A percentile compares a stretch with the other conserved stretches of the same genome.
Conservation (phyloP, 352 stramenopile species). For the Phytophthora ohioensis region DNA sequence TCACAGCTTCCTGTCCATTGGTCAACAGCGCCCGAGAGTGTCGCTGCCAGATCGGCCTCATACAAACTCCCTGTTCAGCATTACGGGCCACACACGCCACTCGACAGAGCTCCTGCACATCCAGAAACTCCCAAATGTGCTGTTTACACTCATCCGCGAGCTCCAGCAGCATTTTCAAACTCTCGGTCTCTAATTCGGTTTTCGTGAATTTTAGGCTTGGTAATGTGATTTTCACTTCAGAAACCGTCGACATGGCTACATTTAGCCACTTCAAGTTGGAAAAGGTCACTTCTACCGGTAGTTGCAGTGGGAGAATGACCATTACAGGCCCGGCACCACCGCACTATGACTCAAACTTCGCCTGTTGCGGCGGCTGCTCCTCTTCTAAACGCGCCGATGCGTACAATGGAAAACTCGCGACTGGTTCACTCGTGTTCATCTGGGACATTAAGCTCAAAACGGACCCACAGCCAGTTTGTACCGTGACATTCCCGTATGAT, state of each 20-base stretch:
- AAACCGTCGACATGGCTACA: slow-evolving; percentile 30
- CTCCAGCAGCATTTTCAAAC: slow-evolving; percentile 43
- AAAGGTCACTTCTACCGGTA: not conserved
- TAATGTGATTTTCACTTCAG: slow-evolving; percentile 19
- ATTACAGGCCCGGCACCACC: slow-evolving; percentile 28
- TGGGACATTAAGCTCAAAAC: slow-evolving; percentile 77
- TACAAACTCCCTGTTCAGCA: slow-evolving; percentile 45
- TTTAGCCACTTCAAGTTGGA: slow-evolving; percentile 24
- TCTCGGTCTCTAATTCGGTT: not conserved
- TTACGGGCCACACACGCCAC: slow-evolving; percentile 44
- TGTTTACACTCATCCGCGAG: slow-evolving; percentile 76
- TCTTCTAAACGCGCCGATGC: slow-evolving; percentile 59
- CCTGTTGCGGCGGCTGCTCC: slow-evolving; percentile 77
- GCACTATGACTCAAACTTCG: slow-evolving; percentile 61
- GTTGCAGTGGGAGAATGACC: slow-evolving; percentile 21
- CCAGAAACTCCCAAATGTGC: slow-evolving; percentile 62
- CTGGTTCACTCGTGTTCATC: slow-evolving; percentile 66
- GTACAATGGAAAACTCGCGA: slow-evolving; percentile 59
- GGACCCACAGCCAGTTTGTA: slow-evolving; percentile 48
- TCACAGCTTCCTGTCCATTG: slow-evolving; percentile 31
- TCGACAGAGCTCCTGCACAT: slow-evolving; percentile 61
- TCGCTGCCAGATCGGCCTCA: slow-evolving; percentile 49
- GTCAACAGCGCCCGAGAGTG: slow-evolving; percentile 41
- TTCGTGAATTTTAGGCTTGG: slow-evolving; percentile 6
- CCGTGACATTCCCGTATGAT: slow-evolving; percentile 71